Evolutionary conservation across 768 basidiomycete genomes (phyloP), one percentile per base, ranked within the genome.

Genomic region (Tylopilus balloui): DNA sequence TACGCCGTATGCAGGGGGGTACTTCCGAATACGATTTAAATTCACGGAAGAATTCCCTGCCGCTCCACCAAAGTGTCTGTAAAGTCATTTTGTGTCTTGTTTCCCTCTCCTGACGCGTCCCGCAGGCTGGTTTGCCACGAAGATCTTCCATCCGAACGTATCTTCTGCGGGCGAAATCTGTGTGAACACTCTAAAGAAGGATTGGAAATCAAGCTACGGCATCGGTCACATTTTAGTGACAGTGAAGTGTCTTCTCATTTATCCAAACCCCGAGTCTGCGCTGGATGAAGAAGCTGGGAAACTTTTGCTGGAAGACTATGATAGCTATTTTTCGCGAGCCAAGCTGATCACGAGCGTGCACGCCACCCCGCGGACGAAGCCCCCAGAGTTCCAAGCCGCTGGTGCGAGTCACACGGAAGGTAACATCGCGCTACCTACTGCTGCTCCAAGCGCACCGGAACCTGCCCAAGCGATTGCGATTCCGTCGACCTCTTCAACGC

Each of bases 91-190:
- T 48, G 12, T 1, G 28, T 1, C 28, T 7, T 50, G 10, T 8
- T 12, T 15, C 44, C 14, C 4, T 4, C 21, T 47, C 27, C 19
- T 55, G 51, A 64, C 40, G 25, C 28, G 46, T 44, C 11, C 27
- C 35, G 11, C 56, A 95, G 93, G 94, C 62, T 86, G 89, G 74
- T 88, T 96, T 57, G 73, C 78, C 13, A 96, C 94, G 42, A 96
- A 95, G 73, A 94, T 98, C 48, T 97, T 97, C 69, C 94, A 97
- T 61, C 94, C 95, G 0, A 98, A 98, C 60, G 92, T 98, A 34
- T 94, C 92, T 0, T 76, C 79, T 28, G 68, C 79, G 0, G 93
- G 93, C 14, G 93, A 96, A 69, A 97, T 97, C 57, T 97, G 93
- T 66, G 93, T 97, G 13, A 95, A 94, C 71, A 97, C 93, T 7